These are phyloP conservation scores for Datura wrightii DNA, from an alignment of 257 asterid genomes.

Conservation along the genomic window DNA sequence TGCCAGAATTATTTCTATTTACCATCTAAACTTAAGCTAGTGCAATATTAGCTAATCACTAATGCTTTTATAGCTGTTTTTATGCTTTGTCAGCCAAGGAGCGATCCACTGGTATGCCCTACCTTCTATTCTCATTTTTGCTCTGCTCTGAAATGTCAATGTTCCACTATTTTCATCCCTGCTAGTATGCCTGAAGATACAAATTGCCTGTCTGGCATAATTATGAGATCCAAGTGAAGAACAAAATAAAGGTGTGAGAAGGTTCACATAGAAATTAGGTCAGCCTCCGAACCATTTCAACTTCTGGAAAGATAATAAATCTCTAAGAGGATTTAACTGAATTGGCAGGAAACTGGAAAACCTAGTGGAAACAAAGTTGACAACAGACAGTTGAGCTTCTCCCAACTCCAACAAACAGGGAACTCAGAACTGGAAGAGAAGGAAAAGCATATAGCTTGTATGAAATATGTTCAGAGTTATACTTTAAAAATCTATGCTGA, in stretches of 20 bases:
- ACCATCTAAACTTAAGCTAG: not conserved
- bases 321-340: not conserved
- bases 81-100: not conserved
- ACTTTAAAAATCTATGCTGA: not conserved
- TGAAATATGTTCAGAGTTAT: not conserved
- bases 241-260: not conserved
- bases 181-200: not conserved
- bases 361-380: not conserved
- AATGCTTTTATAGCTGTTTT: not conserved
- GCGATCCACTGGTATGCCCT: not conserved
- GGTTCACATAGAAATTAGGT: not conserved
- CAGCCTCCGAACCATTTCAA: not conserved
- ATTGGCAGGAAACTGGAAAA: not conserved
- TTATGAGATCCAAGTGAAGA: not conserved
- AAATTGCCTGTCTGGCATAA: not conserved
- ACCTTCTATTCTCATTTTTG: constrained; percentile 6
- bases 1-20: not conserved
- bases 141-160: not conserved
- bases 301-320: not conserved
- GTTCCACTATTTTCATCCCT: not conserved
- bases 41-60: not conserved
- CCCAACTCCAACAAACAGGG: not conserved
- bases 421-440: not conserved
- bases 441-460: not conserved
- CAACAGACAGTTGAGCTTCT: not conserved